phyloP scores from a whole-genome alignment of 2,329 filamentous ascomycete species.

The Xylariaceae sp. region DNA sequence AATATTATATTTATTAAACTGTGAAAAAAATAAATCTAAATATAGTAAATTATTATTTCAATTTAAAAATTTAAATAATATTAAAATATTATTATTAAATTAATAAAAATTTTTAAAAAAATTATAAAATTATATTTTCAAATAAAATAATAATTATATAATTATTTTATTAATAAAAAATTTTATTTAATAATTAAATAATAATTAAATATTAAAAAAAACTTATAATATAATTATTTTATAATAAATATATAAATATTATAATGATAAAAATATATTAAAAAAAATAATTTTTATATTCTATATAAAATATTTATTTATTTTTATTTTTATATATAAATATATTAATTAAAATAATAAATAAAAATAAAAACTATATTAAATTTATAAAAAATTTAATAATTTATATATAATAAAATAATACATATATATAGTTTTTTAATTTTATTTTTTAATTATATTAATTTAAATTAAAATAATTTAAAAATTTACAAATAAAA shows the following conservation, averaged over 20 bases:
- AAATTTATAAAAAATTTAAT: background rate
- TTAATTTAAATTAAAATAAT: background rate
- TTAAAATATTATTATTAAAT: background rate
- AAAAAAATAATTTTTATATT: background rate
- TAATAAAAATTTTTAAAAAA: background rate
- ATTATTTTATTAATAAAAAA: background rate
- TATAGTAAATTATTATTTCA: background rate
- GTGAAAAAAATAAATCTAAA: too few relatives aligned
- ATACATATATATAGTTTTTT: background rate
- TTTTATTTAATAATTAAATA: background rate
- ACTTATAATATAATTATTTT: background rate
- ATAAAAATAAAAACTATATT: background rate
- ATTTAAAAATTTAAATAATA: background rate
- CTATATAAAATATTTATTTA: background rate
- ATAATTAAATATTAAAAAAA: conserved; percentile 5
- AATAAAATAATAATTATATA: background rate
- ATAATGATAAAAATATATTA: too few relatives aligned
- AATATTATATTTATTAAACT: background rate
- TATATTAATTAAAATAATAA: background rate
- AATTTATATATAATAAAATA: background rate
- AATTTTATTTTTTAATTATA: background rate
- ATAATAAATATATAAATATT: conserved; percentile 3
- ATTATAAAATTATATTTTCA: background rate
- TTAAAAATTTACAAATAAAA: too few relatives aligned
- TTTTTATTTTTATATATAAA: background rate